phyloP scores from a whole-genome alignment of 768 basidiomycete genomes.

The Phylloporus scabripes region DNA sequence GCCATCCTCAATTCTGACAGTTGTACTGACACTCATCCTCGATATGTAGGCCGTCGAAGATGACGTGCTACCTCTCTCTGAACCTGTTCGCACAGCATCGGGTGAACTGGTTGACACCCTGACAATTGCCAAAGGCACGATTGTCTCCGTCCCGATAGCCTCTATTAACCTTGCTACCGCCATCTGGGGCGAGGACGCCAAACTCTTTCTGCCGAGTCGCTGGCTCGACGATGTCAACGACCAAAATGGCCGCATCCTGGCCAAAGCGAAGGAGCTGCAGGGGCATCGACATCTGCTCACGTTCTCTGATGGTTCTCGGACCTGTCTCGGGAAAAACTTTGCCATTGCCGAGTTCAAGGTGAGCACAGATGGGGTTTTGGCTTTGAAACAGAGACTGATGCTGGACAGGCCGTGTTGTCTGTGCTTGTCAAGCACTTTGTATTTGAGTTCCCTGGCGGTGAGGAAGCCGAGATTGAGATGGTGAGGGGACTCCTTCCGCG shows the following conservation, averaged over 20 bases:
- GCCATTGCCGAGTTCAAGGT: slow-evolving; percentile 38
- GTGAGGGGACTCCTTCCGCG: slow-evolving; percentile 12
- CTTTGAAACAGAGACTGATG: too few relatives aligned
- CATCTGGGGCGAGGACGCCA: slow-evolving; percentile 59
- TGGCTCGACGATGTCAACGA: slow-evolving; percentile 42
- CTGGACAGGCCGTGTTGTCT: slow-evolving; percentile 35
- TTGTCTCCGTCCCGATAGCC: slow-evolving; percentile 38
- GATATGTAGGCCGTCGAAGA: slow-evolving; percentile 41
- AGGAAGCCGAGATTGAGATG: slow-evolving; percentile 18
- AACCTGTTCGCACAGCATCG: slow-evolving; percentile 40
- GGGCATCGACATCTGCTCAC: slow-evolving; percentile 48
- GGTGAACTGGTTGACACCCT: slow-evolving; percentile 38
- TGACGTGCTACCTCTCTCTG: slow-evolving; percentile 52
- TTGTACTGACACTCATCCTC: not conserved
- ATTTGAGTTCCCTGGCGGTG: slow-evolving; percentile 34
- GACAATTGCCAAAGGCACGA: slow-evolving; percentile 42
- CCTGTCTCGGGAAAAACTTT: slow-evolving; percentile 47
- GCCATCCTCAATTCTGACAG: not conserved
- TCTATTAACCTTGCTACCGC: slow-evolving; percentile 44
- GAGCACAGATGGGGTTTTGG: not conserved
- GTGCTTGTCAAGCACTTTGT: slow-evolving; percentile 41
- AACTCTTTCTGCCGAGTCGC: slow-evolving; percentile 54
- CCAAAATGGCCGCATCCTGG: slow-evolving; percentile 17
- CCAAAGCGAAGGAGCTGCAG: slow-evolving; percentile 36
- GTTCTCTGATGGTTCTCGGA: slow-evolving; percentile 47